Conservation (phyloP, 2,329 filamentous ascomycete species). For the Hyphodiscus sp. region DNA sequence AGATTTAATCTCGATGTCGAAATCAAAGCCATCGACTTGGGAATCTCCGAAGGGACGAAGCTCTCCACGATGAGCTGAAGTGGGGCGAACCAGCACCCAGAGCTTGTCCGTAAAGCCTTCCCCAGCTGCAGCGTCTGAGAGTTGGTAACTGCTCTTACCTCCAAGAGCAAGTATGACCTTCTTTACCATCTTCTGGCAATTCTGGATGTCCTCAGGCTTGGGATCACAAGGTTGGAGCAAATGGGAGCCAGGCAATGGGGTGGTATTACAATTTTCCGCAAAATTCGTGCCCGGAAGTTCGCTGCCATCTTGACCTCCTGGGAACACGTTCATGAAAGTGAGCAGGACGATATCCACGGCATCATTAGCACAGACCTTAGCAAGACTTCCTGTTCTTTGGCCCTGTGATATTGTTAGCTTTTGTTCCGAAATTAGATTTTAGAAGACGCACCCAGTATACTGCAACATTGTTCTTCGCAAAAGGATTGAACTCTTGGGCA, state of each 20-base stretch:
- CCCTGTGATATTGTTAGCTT: constrained; percentile 23
- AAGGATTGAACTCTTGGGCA: too few species aligned
- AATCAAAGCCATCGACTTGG: constrained; percentile 22
- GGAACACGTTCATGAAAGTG: constrained; percentile 35
- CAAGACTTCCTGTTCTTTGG: constrained; percentile 32
- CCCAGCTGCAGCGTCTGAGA: constrained; percentile 31
- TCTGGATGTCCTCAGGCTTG: constrained; percentile 27
- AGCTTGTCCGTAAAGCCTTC: constrained; percentile 30
- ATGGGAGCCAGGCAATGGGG: too few species aligned
- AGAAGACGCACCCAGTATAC: background rate
- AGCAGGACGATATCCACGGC: constrained; percentile 36
- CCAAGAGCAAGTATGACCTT: constrained; percentile 35
- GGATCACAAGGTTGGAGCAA: too few species aligned
- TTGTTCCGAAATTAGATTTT: background rate
- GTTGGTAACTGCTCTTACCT: constrained; percentile 26
- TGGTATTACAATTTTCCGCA: constrained; percentile 24
- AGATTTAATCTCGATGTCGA: constrained; percentile 19
- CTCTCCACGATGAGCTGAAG: constrained; percentile 15
- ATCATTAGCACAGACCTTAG: constrained; percentile 31
- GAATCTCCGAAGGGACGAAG: constrained; percentile 19
- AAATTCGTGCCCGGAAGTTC: constrained; percentile 33
- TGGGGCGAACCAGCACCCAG: constrained; percentile 34
- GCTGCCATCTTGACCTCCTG: constrained; percentile 33
- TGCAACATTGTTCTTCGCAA: background rate
- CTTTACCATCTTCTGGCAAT: constrained; percentile 20